Evolutionary conservation across 345 rosid genomes (phyloP), one percentile per base, ranked within the genome.

Genomic region (Schrenkiella parvula): DNA sequence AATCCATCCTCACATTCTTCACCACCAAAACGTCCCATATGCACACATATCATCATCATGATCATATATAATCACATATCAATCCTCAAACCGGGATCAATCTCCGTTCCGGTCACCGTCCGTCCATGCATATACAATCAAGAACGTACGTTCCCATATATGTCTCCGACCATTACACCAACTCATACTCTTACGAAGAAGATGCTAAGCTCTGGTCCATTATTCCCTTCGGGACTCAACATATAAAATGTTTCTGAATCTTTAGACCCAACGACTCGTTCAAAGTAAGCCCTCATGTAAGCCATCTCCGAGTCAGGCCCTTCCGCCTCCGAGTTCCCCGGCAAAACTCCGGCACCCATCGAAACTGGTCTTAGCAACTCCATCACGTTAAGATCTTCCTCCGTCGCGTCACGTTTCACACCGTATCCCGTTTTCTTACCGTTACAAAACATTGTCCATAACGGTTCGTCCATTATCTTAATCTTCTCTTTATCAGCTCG

Each of bases 321-420:
- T 25, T 92, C 98, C 0, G 18, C 35, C n/a, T 86, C 89, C 1
- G 88, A 80, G 34, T 75, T 82, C 55, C 87, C 88, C 0, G 98
- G 98, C 48, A 90, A 56, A 17, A 87, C 96, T 19, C 96, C 97
- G 0, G 92, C 97, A 4, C 98, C 96, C 98, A 90, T 93, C 0
- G 97, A 90, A 14, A 93, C 92, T 0, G 92, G 79, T 80, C 80
- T 82, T 34, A 93, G 81, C 25, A 90, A 57, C 73, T 93, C 96
- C 97, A 93, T 90, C 7, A 90, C 86, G 29, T 74, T 68, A 64
- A 93, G 70, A 60, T 93, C 98, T 44, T 87, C 96, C 58, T 78
- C 86, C 3, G 82, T 67, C 6, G 97, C 86, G 5, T 89, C 92
- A 21, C 93, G 79, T 69, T 81, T 86, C 7, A 89, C 81, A 6